Evolutionary conservation across 2,329 filamentous ascomycete genomes (phyloP), one percentile per base, ranked within the genome.

Genomic region (Zelopaecilomyces penicillatus): DNA sequence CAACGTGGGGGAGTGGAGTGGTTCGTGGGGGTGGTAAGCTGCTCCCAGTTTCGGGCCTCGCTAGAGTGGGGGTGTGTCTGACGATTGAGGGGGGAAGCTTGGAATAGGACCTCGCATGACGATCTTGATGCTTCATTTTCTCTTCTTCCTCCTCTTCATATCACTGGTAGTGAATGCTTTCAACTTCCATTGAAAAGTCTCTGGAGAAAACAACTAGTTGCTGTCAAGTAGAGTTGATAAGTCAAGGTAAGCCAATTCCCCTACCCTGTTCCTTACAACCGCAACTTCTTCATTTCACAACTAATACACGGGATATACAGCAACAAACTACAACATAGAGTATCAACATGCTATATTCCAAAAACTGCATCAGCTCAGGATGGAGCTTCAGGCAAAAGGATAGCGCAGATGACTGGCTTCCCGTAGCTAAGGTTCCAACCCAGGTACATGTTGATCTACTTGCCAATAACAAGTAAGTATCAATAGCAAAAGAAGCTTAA

Each of bases 391-490:
- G 53, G 31, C 54, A 60, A 28, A 41, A 47, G 5, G 50, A 53
- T n/a, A 52, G 51, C 9, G 58, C 57, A 4, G 46, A 54, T 7
- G 39, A 52, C 31, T 68, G 65, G 65, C 51, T 64, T 6, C 57
- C 63, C 0, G 65, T 65, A 3, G 43, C 50, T 11, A 55, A 47
- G 2, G 54, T 68, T 10, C 66, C 66, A 31, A 65, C 55, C 27
- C 58, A 65, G 43, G 54, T 68, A 30, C 66, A 69, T 40, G 48
- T 65, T 9, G 66, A 68, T 41, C 55, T 69, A 5, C 37, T 66
- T 19, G 61, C 57, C 8, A 62, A 65, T 42, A 56, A 61, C 6
- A 60, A 57, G 63, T 66, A 55, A 36, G 41, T 11, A 19, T 19
- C 19, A 19, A 19, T 19, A 3, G 2, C 19, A 19, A 19, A 19